A percentile compares a stretch with the other conserved stretches of the same genome.
Conservation (phyloP, 164 flowering plant species). For the Tinospora cordifolia region DNA sequence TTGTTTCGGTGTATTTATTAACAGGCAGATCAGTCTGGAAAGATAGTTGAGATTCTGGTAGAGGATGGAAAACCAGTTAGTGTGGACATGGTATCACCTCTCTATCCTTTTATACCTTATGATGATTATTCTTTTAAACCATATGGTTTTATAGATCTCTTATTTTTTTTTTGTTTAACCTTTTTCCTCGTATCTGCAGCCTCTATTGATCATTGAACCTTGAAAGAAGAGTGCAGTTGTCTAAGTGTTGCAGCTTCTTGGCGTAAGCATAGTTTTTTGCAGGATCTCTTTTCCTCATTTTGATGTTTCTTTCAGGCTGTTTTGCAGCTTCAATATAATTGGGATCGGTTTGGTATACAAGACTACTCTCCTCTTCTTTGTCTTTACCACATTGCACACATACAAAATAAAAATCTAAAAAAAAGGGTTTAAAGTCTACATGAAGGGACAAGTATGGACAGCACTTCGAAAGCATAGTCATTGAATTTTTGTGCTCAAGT, state of each 20-base stretch:
- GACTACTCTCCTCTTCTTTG: background rate
- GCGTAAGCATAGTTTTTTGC: background rate
- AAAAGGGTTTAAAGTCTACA: background rate
- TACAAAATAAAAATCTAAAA: background rate
- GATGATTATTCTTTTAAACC: background rate
- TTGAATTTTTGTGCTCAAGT: too few relatives aligned
- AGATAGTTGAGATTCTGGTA: conserved; percentile 38
- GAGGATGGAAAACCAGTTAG: conserved; percentile 66
- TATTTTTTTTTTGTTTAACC: background rate
- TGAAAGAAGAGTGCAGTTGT: conserved; percentile 19
- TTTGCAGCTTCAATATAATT: background rate
- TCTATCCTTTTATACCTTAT: conserved; percentile 12
- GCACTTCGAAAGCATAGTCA: too few relatives aligned
- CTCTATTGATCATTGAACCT: conserved; percentile 43
- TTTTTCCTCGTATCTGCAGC: conserved; percentile 30
- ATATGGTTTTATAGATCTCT: background rate
- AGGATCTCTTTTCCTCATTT: background rate
- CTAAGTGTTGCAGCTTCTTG: background rate
- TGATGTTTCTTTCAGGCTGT: background rate
- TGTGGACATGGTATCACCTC: conserved; percentile 36
- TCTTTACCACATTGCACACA: background rate
- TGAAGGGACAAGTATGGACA: too few relatives aligned
- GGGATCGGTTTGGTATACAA: background rate
- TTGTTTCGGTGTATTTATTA: background rate
- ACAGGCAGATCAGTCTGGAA: conserved; percentile 65